Percentiles rank a stretch among this genome's conserved stretches.
Conservation (phyloP, 148 eudicot genomes). For the Amaranthus palmeri region DNA sequence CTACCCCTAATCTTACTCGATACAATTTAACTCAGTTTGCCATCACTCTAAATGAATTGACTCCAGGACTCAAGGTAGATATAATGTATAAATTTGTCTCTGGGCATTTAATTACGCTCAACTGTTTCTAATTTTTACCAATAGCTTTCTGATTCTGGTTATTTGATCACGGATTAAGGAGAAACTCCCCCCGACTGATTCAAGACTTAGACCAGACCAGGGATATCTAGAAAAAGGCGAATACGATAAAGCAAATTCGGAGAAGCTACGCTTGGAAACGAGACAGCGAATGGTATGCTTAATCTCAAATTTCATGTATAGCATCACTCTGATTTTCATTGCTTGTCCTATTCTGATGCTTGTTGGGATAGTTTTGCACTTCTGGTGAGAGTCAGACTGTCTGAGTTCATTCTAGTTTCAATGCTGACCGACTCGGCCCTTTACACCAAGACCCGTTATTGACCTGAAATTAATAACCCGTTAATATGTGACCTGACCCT, state of each 20-base stretch:
- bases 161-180: constrained; percentile 61
- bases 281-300: constrained; percentile 77
- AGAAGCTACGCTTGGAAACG: constrained; percentile 80
- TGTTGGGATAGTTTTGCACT: background rate
- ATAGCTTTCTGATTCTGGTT: constrained; percentile 36
- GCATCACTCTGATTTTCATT: background rate
- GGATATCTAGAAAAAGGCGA: constrained; percentile 91
- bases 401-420: background rate
- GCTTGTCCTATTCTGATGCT: background rate
- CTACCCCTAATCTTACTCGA: constrained; percentile 57
- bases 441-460: too few species aligned
- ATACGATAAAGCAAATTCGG: constrained; percentile 77
- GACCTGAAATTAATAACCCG: too few species aligned
- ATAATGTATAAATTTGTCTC: constrained; percentile 15
- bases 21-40: constrained; percentile 84
- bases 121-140: constrained; percentile 28
- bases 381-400: background rate
- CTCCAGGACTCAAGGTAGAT: constrained; percentile 78
- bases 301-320: background rate
- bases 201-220: constrained; percentile 95
- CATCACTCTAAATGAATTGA: constrained; percentile 79
- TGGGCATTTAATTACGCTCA: constrained; percentile 17
- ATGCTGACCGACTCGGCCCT: too few species aligned
- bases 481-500: too few species aligned
- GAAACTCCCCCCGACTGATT: constrained; percentile 89